Percentiles rank a stretch among this genome's conserved stretches.
Evolutionary conservation across 179 eudicot genomes (phyloP).

Genomic region (Amaranthus tricolor): DNA sequence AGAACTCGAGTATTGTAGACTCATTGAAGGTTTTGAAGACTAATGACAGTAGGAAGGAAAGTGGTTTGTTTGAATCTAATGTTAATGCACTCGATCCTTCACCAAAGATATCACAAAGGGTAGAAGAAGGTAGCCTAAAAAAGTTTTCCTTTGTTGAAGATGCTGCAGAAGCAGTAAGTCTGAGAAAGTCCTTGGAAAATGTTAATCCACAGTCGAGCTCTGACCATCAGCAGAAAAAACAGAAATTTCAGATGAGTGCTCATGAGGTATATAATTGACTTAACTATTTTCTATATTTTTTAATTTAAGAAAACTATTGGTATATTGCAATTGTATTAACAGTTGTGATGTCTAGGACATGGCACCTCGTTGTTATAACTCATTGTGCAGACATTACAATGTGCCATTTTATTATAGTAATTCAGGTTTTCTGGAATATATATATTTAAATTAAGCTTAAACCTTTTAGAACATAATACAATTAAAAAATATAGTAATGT

Average conservation of each 20-base stretch:
- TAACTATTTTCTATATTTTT: too few species aligned
- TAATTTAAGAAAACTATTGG: too few species aligned
- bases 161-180: constrained; percentile 24
- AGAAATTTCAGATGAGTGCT: constrained; percentile 86
- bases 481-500: too few species aligned
- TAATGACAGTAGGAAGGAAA: constrained; percentile 29
- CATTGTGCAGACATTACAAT: too few species aligned
- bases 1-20: constrained; percentile 47
- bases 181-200: constrained; percentile 25
- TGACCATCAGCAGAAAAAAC: constrained; percentile 49
- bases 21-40: constrained; percentile 44
- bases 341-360: too few species aligned
- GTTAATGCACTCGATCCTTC: constrained; percentile 28
- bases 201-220: constrained; percentile 21
- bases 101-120: constrained; percentile 25
- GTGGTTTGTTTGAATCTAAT: constrained; percentile 21
- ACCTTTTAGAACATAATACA: too few species aligned
- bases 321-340: too few species aligned
- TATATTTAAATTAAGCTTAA: too few species aligned
- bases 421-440: too few species aligned
- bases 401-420: too few species aligned
- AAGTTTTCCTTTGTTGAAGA: constrained; percentile 21
- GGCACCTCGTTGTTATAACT: too few species aligned
- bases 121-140: constrained; percentile 30
- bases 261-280: constrained; percentile 53